These are phyloP conservation scores for Penicillium carneum DNA, from an alignment of 2,329 filamentous ascomycete genomes.

Conservation along the genomic window DNA sequence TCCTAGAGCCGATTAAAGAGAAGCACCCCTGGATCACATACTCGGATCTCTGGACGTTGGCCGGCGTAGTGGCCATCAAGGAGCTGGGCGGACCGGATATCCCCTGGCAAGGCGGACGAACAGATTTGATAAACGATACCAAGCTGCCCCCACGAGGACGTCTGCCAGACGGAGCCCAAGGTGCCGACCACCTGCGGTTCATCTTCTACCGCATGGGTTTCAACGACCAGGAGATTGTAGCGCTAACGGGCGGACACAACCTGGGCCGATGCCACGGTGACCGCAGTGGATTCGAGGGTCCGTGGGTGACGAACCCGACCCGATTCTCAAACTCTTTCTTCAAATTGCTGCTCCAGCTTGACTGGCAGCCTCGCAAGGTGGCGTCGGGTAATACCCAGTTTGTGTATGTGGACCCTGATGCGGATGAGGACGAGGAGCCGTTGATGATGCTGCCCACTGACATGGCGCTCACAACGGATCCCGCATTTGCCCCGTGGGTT, in stretches of 20 bases:
- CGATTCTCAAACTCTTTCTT: conserved; percentile 67
- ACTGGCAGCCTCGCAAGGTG: conserved; percentile 64
- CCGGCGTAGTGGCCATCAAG: conserved; percentile 64
- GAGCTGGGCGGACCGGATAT: conserved; percentile 68
- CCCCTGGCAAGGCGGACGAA: conserved; percentile 65
- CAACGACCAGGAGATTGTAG: conserved; percentile 67
- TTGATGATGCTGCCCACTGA: conserved; percentile 74
- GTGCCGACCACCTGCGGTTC: conserved; percentile 61
- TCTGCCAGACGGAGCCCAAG: conserved; percentile 63
- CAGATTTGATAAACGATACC: conserved; percentile 67
- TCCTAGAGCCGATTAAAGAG: conserved; percentile 68
- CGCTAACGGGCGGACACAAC: conserved; percentile 63
- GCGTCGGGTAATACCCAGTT: conserved; percentile 64
- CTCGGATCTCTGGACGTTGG: conserved; percentile 70
- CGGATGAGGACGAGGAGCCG: conserved; percentile 57
- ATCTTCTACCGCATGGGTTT: conserved; percentile 69
- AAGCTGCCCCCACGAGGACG: conserved; percentile 66
- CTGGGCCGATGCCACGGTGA: conserved; percentile 64
- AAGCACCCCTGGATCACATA: conserved; percentile 70
- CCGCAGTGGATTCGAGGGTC: conserved; percentile 64
- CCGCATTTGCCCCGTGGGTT: conserved; percentile 63
- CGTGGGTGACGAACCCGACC: conserved; percentile 68
- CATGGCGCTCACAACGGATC: conserved; percentile 64
- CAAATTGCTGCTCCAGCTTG: conserved; percentile 59
- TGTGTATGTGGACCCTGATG: conserved; percentile 65